A percentile compares a stretch with the other conserved stretches of the same genome.
These are phyloP conservation scores for Cercospora berteroae DNA, from an alignment of 2,329 filamentous ascomycete species.

Conservation along the genomic window DNA sequence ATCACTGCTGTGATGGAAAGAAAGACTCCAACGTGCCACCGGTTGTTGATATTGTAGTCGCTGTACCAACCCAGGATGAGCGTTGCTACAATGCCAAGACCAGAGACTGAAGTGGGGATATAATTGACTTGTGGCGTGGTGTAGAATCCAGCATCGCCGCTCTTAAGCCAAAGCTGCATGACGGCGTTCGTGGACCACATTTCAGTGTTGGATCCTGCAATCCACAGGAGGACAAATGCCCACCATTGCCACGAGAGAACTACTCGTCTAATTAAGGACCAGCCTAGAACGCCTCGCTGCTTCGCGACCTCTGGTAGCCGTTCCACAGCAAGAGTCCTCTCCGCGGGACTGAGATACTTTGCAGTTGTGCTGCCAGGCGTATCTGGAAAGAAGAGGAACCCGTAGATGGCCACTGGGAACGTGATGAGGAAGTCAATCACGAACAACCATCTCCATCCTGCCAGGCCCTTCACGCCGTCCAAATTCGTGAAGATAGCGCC, in stretches of 20 bases:
- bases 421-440: constrained; percentile 59
- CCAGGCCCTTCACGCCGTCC: constrained; percentile 50
- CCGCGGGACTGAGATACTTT: constrained; percentile 41
- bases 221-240: constrained; percentile 32
- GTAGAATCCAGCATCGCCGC: constrained; percentile 24
- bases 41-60: constrained; percentile 26
- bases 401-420: constrained; percentile 55
- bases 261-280: constrained; percentile 27
- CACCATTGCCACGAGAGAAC: constrained; percentile 33
- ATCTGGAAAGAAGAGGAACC: constrained; percentile 56
- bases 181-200: constrained; percentile 33
- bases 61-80: constrained; percentile 32
- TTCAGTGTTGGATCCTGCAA: constrained; percentile 31
- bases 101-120: constrained; percentile 30
- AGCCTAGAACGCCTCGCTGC: constrained; percentile 26
- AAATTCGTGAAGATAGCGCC: constrained; percentile 49
- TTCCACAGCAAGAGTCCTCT: constrained; percentile 26
- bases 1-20: constrained; percentile 31
- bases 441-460: constrained; percentile 60
- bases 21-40: constrained; percentile 32
- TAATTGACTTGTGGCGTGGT: constrained; percentile 29
- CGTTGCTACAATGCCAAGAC: constrained; percentile 30
- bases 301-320: constrained; percentile 29
- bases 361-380: constrained; percentile 52
- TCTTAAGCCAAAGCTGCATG: constrained; percentile 30